Percentiles rank a stretch among this genome's conserved stretches.
These are phyloP conservation scores for Sclerotinia subarctica DNA, from an alignment of 2,329 filamentous ascomycete species.

Conservation along the genomic window DNA sequence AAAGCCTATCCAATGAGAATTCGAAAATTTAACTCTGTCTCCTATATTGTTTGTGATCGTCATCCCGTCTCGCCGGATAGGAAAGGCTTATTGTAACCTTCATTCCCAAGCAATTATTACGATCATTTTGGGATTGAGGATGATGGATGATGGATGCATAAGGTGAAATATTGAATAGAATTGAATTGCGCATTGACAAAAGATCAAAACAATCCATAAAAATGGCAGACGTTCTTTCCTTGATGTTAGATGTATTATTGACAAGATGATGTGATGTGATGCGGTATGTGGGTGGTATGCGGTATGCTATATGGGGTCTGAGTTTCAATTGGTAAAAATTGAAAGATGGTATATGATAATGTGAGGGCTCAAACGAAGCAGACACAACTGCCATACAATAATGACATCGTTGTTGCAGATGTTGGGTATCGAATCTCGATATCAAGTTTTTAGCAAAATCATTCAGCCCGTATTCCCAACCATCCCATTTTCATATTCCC, in stretches of 20 bases:
- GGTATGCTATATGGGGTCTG: not conserved
- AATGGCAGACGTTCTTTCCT: not conserved
- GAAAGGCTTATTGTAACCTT: slow-evolving; percentile 9
- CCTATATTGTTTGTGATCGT: slow-evolving; percentile 3
- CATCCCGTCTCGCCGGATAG: slow-evolving; percentile 4
- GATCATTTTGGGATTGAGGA: not conserved
- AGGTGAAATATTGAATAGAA: not conserved
- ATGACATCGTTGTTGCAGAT: slow-evolving; percentile 18
- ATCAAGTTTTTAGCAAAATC: slow-evolving; percentile 8
- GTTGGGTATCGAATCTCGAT: slow-evolving; percentile 13
- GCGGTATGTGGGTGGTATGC: not conserved
- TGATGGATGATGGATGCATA: not conserved
- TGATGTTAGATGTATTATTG: slow-evolving; percentile 1
- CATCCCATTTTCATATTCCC: not conserved
- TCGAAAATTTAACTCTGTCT: not conserved
- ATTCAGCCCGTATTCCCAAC: not conserved
- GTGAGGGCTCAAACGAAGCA: not conserved
- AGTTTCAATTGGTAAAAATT: slow-evolving; percentile 2
- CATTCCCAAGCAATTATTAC: not conserved
- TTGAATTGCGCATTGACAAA: not conserved
- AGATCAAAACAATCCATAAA: not conserved
- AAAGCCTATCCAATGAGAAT: not conserved
- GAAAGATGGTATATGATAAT: not conserved
- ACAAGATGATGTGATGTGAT: not conserved
- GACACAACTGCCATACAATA: not conserved